Evolutionary conservation across 441 rosid species (phyloP), one percentile per base, ranked within the genome.

Genomic region (Viola pubescens): DNA sequence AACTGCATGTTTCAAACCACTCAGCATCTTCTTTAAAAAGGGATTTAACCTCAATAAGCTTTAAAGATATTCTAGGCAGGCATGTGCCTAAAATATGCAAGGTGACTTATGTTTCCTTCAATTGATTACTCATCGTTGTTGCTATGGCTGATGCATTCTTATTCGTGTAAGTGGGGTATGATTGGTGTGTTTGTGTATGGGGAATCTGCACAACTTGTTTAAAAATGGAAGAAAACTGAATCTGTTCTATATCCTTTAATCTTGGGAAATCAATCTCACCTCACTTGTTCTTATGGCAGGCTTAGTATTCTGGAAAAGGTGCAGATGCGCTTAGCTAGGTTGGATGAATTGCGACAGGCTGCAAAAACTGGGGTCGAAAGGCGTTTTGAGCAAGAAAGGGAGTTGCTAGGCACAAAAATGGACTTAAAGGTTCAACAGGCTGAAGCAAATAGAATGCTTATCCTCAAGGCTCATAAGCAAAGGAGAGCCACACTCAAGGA

Each of bases 271-370:
- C 34, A 26, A 2, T 26, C 34, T 26, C 2, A 26, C 34, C 34
- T 26, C 34, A 26, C 34, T 26, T 26, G 34, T 26, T 26, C 34
- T 1, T 26, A 1, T 26, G 34, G 34, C 34, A 26, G 34, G 34
- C 34, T 26, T 26, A 26, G 34, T 79, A 86, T 94, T 66, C 76
- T 91, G 69, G 88, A 85, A 0, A 84, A 88, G 54, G 94, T 86
- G 41, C 95, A 86, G 70, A 74, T 70, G 89, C 89, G 99, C 56
- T 70, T 94, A 13, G 88, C 95, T 58, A 87, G 75, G 70, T 59
- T 94, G 69, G 98, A 94, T 69, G 94, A 85, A 85, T 66, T 87
- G 70, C 81, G 99, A 44, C 97, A 88, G 82, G 99, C 94, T 0
- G 98, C 97, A 7, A 94, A 87, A 69, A 81, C 75, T 47, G 95